Base-by-base conservation (phyloP, 2,329 filamentous ascomycete species). In the Cyphellophora attinorum region DNA sequence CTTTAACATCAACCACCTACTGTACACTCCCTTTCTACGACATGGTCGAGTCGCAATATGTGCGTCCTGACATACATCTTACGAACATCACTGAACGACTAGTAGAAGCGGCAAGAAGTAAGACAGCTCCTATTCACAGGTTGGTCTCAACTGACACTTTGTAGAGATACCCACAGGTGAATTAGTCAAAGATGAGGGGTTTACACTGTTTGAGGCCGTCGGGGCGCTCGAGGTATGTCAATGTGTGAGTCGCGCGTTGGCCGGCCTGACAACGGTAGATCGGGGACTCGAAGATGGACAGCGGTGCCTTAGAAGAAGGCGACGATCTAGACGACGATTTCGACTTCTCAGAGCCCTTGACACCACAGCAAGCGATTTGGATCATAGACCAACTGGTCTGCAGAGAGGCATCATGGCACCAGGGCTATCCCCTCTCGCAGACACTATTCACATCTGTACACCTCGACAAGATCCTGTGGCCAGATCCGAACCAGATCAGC, bases 241-340 rank as follows among this genome's bases (percentile, higher is more conserved):
- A 13, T 6, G 10, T 13, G 11, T 14, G 15, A 11, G 27, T 29
- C n/a, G n/a, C n/a, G n/a, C n/a, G n/a, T n/a, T n/a, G n/a, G n/a
- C n/a, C n/a, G n/a, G n/a, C 5, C 33, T 47, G 23, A 43, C 12
- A 2, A 13, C 27, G 16, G 34, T 51, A 98, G 91, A 94, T 98
- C 50, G 95, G 95, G 85, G 91, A 98, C 53, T 79, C 84, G 1
- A 98, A 96, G 61, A 98, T 98, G 91, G 91, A 98, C 59, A 95
- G 85, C 53, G 91, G 91, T 17, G 86, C 81, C 46, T 67, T 93
- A 5, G 70, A 76, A 13, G 75, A 81, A 5, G 82, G 79, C 18
- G 85, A 94, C 51, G 76, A 78, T n/a, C 72, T 89, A 19, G 84
- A 93, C 40, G 81, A 89, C 44, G 72, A 82, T 33, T 93, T 89